Base-by-base conservation (phyloP, 2,329 filamentous ascomycete species). In the Thermothelomyces thermophilus region DNA sequence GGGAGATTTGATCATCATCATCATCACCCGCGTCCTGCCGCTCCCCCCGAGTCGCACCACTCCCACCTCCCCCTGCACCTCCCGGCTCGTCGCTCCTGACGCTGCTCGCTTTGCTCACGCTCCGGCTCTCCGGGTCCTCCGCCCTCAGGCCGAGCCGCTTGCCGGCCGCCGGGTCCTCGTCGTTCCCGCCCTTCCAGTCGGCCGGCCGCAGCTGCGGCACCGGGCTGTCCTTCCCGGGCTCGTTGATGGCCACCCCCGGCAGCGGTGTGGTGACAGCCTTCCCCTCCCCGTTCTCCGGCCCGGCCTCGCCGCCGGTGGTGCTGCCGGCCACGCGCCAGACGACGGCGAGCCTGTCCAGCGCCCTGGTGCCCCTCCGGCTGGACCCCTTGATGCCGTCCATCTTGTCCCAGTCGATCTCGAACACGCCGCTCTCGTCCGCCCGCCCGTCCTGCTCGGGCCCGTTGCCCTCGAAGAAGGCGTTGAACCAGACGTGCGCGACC, bases 371-470 rank as follows among this genome's bases (percentile, higher is more conserved):
- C 65, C 95, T 95, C 28, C 83, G 78, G 19, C 76, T 82, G 4
- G 86, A 90, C 1, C 93, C 93, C 66, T 96, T 96, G 66, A 98
- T 90, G 3, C 93, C 93, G 59, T 98, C 93, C 81, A 98, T 87
- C 47, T 74, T 73, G 34, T 80, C 77, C 79, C 79, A 82, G 1
- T 75, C 74, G 24, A 82, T 76, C 51, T 71, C 68, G 43, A 82
- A 82, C 3, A 81, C 71, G 10, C 79, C 91, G 9, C 77, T 86
- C 37, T 83, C 76, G 42, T 86, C 76, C 0, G 87, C 74, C 14
- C 73, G 70, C 20, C 86, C 87, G 24, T 71, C 67, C 36, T 82
- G 74, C 62, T 90, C 86, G 0, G 85, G 83, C 0, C 86, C 86
- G 17, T 79, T 72, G 39, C 90, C 90, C 69, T 97, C 93, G 61